These are phyloP conservation scores for Alternaria consortialis DNA, from an alignment of 2,329 filamentous ascomycete species.

Conservation along the genomic window DNA sequence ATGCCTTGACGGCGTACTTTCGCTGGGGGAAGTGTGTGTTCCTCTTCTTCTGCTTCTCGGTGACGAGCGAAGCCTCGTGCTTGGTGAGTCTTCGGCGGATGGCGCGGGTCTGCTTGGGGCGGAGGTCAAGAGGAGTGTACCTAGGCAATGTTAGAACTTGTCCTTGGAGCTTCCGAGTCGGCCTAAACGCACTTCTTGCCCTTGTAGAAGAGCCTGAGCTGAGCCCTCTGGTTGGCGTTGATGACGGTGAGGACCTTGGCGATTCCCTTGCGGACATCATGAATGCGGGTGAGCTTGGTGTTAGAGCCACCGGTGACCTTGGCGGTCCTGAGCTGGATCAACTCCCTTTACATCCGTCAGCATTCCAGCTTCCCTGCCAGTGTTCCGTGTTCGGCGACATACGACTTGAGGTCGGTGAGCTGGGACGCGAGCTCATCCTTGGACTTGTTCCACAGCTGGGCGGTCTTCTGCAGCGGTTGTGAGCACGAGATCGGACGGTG, in stretches of 20 bases:
- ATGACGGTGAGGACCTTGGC: conserved; percentile 98
- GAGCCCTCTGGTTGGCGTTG: conserved; percentile 98
- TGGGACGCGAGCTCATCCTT: conserved; percentile 95
- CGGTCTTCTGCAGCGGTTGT: conserved; percentile 71
- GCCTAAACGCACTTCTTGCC: conserved; percentile 78
- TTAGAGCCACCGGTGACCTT: conserved; percentile 94
- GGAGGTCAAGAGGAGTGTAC: conserved; percentile 97
- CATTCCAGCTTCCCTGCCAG: conserved; percentile 22
- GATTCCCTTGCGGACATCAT: conserved; percentile 99
- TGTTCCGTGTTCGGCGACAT: conserved; percentile 30
- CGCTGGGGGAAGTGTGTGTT: conserved; percentile 95
- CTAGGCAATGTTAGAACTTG: conserved; percentile 38
- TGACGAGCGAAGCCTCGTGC: conserved; percentile 83
- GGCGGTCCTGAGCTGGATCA: conserved; percentile 95
- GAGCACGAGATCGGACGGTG: conserved; percentile 47
- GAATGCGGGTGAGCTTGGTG: conserved; percentile 81
- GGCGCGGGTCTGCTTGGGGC: conserved; percentile 96
- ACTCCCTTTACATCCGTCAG: conserved; percentile 66
- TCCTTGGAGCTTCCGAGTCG: conserved; percentile 2
- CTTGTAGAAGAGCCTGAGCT: conserved; percentile 97
- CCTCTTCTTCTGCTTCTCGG: conserved; percentile 98
- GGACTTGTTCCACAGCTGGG: conserved; percentile 98
- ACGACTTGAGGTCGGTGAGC: conserved; percentile 51
- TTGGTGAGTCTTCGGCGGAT: conserved; percentile 94
- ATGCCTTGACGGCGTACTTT: conserved; percentile 98